Evolutionary conservation across 768 basidiomycete species (phyloP), one percentile per base, ranked within the genome.

Genomic region (Cystoderma amianthinum): DNA sequence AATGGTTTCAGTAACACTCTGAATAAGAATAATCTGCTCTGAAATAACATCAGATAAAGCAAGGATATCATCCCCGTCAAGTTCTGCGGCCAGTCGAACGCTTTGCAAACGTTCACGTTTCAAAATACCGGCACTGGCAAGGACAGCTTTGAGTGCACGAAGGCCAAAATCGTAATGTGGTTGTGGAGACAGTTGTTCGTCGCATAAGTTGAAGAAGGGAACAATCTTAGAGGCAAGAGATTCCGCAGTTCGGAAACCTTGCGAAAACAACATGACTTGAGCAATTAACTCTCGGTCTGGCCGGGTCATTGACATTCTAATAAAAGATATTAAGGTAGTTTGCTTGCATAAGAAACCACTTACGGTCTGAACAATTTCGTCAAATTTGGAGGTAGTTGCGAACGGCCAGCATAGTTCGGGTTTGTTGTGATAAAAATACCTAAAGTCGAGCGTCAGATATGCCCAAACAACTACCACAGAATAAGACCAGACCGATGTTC

Each of bases 131-230:
- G 96, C 96, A 56, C 92, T 96, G 11, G 91, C 82, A 20, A 99
- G 72, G 4, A 99, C 96, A 20, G 96, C 88, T 60, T 99, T 99
- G 43, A 99, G 71, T 3, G 96, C 96, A 48, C 96, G 90, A 22
- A 99, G 73, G 65, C 96, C 96, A 54, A 99, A 99, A 68, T 99
- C 96, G 57, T 99, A 99, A 67, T 99, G 96, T 2, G 94, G 92
- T 54, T 99, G 96, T 17, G 88, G 81, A 1, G 96, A 98, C 16
- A 98, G 75, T 50, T 98, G 95, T 53, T 98, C 96, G 45, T 93
- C 85, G 49, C 96, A 99, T 42, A 99, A 84, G 59, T 95, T 95
- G 76, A 99, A 99, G 73, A 99, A 98, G 0, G 96, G 96, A 9
- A 99, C 96, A 44, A 98, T 89, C 64, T 98, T 98, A 42, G 91